phyloP scores from a whole-genome alignment of 768 basidiomycete species.

The Boletellus ananiceps region DNA sequence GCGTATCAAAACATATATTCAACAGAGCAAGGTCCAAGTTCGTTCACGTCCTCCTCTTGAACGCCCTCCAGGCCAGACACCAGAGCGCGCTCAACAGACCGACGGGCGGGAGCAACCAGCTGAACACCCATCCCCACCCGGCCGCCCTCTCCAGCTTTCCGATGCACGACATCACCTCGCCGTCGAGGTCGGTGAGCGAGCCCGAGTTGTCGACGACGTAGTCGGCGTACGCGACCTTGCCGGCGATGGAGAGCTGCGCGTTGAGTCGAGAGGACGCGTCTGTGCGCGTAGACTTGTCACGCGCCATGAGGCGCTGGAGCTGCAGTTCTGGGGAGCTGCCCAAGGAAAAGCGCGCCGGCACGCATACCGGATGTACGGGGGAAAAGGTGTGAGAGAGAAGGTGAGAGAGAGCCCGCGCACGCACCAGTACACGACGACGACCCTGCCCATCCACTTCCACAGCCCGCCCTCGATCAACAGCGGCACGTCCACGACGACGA shows the following conservation, averaged over 20 bases:
- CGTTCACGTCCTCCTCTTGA: constrained; percentile 19
- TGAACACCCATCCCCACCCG: constrained; percentile 58
- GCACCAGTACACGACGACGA: constrained; percentile 91
- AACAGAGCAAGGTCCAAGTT: background rate
- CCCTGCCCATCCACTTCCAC: constrained; percentile 76
- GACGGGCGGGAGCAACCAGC: constrained; percentile 56
- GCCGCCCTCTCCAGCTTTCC: constrained; percentile 39
- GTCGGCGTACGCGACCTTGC: constrained; percentile 84
- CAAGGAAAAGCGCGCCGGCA: background rate
- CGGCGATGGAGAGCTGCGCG: constrained; percentile 74
- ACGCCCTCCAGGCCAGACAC: constrained; percentile 34
- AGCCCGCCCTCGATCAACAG: constrained; percentile 85
- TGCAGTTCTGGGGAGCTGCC: constrained; percentile 78
- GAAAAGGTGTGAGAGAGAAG: too few relatives aligned
- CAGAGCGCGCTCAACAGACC: constrained; percentile 46
- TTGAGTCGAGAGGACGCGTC: constrained; percentile 72
- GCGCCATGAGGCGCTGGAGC: constrained; percentile 71
- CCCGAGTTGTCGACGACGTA: constrained; percentile 88
- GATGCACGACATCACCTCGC: constrained; percentile 38
- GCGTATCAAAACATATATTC: background rate
- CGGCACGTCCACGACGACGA: constrained; percentile 87
- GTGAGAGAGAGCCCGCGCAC: constrained; percentile 15
- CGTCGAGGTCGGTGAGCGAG: constrained; percentile 59
- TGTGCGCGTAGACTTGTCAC: constrained; percentile 60
- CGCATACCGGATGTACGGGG: too few relatives aligned